A percentile compares a stretch with the other conserved stretches of the same genome.
Conservation (phyloP, 208 protist genomes). For the Angomonas deanei region DNA sequence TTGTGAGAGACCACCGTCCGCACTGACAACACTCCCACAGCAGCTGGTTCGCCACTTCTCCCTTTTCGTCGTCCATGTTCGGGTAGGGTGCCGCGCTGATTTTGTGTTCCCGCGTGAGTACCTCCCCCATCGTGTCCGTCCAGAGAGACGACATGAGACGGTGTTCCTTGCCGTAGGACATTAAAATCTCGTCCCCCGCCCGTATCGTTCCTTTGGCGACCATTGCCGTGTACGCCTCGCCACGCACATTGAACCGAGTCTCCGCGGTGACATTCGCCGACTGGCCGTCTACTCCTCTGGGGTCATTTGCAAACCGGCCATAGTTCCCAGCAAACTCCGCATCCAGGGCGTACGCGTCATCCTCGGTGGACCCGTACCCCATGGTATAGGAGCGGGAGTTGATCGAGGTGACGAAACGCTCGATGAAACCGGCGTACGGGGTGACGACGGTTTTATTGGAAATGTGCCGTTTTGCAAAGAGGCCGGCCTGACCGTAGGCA, state of each 20-base stretch:
- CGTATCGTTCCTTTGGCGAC: conserved; percentile 63
- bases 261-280: conserved; percentile 75
- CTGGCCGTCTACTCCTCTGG: conserved; percentile 59
- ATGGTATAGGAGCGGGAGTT: conserved; percentile 89
- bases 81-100: conserved; percentile 75
- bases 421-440: conserved; percentile 77
- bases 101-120: conserved; percentile 44
- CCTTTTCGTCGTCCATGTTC: not conserved
- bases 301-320: conserved; percentile 87
- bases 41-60: conserved; percentile 27
- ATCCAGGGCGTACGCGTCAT: conserved; percentile 79
- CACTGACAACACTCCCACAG: conserved; percentile 86
- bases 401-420: conserved; percentile 72
- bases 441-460: conserved; percentile 69
- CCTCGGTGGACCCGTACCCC: conserved; percentile 72
- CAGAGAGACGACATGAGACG: conserved; percentile 59
- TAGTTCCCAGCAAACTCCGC: conserved; percentile 88
- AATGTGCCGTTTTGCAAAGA: conserved; percentile 69
- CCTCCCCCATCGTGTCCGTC: conserved; percentile 49
- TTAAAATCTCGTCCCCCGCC: conserved; percentile 84
- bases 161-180: conserved; percentile 86
- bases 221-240: conserved; percentile 83
- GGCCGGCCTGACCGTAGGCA: conserved; percentile 80
- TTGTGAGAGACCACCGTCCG: conserved; percentile 48
- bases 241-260: conserved; percentile 64